Base-by-base conservation (phyloP, 78 protist genomes). In the Acrasis kona region DNA sequence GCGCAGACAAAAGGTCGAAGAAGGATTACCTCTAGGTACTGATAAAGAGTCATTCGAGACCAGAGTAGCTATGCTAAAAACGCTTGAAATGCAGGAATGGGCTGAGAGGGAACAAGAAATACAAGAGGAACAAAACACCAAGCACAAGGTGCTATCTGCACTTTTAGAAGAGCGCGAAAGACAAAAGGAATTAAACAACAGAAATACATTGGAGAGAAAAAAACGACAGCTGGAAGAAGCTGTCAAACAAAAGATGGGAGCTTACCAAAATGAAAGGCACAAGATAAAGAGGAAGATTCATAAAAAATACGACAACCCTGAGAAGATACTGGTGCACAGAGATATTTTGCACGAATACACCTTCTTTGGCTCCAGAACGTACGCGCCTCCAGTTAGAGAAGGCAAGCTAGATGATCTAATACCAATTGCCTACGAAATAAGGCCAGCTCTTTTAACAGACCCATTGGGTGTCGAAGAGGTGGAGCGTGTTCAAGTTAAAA, bases 51-150 rank as follows among this genome's bases (percentile, higher is more conserved):
- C 76, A 8, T 34, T 83, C 34, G 67, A 65, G 40, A 12, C 27
- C 34, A 73, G 93, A 10, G 65, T 41, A 31, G 6, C 1, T 40
- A 65, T 75, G 69, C 68, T 92, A 36, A 80, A 76, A n/a, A 80
- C 72, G 82, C 85, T 70, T 58, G 89, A 92, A 42, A 3, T 76
- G 58, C 8, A 32, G 5, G 92, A 92, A 10, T 87, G 91, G 91
- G 39, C 65, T 10, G 79, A 82, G 28, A 75, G 91, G 10, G 95
- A 90, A 76, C 82, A 12, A 19, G 72, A 84, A n/a, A 83, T 89
- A 76, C n/a, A n/a, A n/a, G n/a, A n/a, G n/a, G n/a, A n/a, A n/a
- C n/a, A n/a, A n/a, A n/a, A n/a, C n/a, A n/a, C n/a, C n/a, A n/a
- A n/a, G n/a, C n/a, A n/a, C n/a, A n/a, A n/a, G n/a, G n/a, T n/a